Percentiles rank a stretch among this genome's conserved stretches.
These are phyloP conservation scores for Schizosaccharomyces versatilis DNA, from an alignment of 1,139 yeast genomes.

Conservation along the genomic window DNA sequence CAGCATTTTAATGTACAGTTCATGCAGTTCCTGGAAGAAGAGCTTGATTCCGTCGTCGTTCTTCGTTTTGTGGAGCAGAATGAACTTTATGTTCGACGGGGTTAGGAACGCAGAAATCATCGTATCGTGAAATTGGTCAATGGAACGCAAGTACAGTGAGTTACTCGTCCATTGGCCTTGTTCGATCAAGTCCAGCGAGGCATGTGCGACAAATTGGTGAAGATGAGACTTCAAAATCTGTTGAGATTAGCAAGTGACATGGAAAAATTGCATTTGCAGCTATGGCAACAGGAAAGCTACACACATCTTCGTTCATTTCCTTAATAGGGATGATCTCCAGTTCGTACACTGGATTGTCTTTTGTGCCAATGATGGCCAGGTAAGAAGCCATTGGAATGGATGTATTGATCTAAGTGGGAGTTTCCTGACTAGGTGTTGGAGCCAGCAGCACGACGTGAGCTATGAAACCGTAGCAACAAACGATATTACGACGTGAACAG, in stretches of 20 bases:
- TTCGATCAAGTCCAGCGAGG: slow-evolving; percentile 73
- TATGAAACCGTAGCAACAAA: too few relatives aligned
- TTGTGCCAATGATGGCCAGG: slow-evolving; percentile 69
- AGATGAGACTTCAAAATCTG: slow-evolving; percentile 25
- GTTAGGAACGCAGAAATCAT: slow-evolving; percentile 65
- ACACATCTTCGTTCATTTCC: slow-evolving; percentile 37
- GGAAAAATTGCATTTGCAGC: neutral
- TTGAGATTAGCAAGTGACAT: slow-evolving; percentile 27
- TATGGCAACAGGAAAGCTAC: slow-evolving; percentile 18
- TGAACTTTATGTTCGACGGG: slow-evolving; percentile 65
- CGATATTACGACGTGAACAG: too few relatives aligned
- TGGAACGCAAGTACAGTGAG: slow-evolving; percentile 30
- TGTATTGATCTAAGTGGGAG: too few relatives aligned
- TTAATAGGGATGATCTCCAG: slow-evolving; percentile 64
- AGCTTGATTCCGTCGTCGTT: slow-evolving; percentile 59
- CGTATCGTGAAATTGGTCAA: slow-evolving; percentile 72
- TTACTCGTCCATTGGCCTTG: slow-evolving; percentile 56
- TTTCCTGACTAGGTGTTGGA: too few relatives aligned
- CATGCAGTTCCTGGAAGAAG: slow-evolving; percentile 69
- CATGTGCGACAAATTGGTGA: slow-evolving; percentile 61
- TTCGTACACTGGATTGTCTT: slow-evolving; percentile 71
- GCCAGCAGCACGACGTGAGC: too few relatives aligned
- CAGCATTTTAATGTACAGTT: slow-evolving; percentile 62
- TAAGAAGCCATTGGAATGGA: slow-evolving; percentile 40
- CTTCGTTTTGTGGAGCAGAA: slow-evolving; percentile 47